These are phyloP conservation scores for Populus nigra DNA, from an alignment of 345 rosid genomes.

Conservation along the genomic window DNA sequence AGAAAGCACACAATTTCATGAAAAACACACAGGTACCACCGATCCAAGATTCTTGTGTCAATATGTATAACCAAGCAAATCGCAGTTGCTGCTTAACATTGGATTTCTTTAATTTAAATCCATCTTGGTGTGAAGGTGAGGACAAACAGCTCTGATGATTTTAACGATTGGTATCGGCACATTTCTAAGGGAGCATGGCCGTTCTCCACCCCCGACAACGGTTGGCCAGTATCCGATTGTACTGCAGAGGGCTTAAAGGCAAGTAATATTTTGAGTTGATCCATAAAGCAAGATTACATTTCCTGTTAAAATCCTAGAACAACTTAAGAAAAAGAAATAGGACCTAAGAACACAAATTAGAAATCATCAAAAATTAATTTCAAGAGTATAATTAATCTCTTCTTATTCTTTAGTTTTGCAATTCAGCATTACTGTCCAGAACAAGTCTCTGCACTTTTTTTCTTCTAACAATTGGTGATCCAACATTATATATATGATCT, in stretches of 20 bases:
- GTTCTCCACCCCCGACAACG: constrained; percentile 62
- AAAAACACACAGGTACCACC: constrained; percentile 47
- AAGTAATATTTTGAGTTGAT: not conserved
- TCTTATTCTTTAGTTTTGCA: no score
- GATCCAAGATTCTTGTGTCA: not conserved
- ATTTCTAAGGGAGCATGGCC: constrained; percentile 68
- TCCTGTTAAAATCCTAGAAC: no score
- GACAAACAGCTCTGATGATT: constrained; percentile 29
- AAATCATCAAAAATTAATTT: not conserved
- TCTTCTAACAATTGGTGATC: no score
- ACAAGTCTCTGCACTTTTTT: no score
- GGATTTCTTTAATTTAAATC: not conserved
- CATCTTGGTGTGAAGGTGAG: constrained; percentile 23
- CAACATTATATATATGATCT: no score
- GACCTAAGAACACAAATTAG: not conserved
- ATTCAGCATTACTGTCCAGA: no score
- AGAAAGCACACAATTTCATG: constrained; percentile 57
- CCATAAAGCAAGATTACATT: not conserved
- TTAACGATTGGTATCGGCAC: constrained; percentile 50
- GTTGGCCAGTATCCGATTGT: constrained; percentile 69
- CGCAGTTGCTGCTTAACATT: not conserved
- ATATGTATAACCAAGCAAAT: not conserved
- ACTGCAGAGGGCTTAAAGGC: constrained; percentile 66
- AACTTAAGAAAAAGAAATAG: not conserved
- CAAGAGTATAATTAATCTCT: not conserved